Conservation (phyloP, 352 stramenopile species). For the Phytopythium ostracodes region DNA sequence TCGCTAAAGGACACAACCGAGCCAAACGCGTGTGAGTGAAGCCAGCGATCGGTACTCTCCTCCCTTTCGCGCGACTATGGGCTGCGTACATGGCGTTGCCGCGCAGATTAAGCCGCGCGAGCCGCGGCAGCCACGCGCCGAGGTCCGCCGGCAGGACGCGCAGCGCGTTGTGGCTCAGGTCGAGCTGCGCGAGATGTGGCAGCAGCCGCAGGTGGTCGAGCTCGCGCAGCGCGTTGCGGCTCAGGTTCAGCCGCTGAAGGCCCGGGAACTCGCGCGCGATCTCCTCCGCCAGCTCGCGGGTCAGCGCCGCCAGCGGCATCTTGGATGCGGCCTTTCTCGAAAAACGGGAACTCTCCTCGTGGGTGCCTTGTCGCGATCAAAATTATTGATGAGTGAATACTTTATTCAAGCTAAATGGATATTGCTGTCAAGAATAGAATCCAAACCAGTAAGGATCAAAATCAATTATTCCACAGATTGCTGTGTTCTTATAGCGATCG, state of each 20-base stretch:
- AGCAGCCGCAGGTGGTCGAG: constrained; percentile 49
- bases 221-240: constrained; percentile 46
- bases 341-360: too few relatives aligned
- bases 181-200: constrained; percentile 40
- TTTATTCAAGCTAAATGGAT: too few relatives aligned
- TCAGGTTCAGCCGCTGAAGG: constrained; percentile 63
- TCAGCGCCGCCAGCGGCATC: constrained; percentile 56
- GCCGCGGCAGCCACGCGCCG: constrained; percentile 25
- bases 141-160: constrained; percentile 28
- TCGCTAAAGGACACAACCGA: constrained; percentile 17
- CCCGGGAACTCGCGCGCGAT: constrained; percentile 55
- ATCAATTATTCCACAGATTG: too few relatives aligned
- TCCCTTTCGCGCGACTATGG: neutral
- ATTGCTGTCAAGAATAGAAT: too few relatives aligned
- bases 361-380: too few relatives aligned
- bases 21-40: neutral
- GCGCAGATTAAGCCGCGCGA: constrained; percentile 49
- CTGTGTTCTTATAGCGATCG: too few relatives aligned
- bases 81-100: constrained; percentile 43
- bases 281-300: constrained; percentile 53
- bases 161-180: constrained; percentile 60
- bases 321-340: neutral
- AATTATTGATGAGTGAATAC: too few relatives aligned
- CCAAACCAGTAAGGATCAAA: too few relatives aligned
- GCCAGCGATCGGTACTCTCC: neutral